These are phyloP conservation scores for Aspergillus taichungensis DNA, from an alignment of 495 filamentous ascomycete species.

Conservation along the genomic window DNA sequence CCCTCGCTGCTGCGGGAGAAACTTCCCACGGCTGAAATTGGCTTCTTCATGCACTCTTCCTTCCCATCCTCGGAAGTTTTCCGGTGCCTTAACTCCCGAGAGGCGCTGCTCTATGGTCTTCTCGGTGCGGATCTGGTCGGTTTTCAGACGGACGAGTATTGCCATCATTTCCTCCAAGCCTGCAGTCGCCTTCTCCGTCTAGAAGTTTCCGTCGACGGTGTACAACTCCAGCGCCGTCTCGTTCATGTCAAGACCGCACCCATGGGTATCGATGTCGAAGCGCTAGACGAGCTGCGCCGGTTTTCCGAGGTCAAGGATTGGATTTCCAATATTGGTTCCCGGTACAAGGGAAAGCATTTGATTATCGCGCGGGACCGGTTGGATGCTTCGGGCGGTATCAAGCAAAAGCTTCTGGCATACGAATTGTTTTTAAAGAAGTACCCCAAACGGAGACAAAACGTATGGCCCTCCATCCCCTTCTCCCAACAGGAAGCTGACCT, in stretches of 20 bases:
- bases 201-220: constrained; percentile 68
- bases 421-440: constrained; percentile 82
- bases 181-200: constrained; percentile 76
- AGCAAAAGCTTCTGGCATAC: constrained; percentile 79
- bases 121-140: constrained; percentile 82
- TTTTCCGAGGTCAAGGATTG: constrained; percentile 60
- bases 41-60: constrained; percentile 84
- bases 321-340: constrained; percentile 60
- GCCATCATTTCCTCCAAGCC: constrained; percentile 82
- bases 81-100: constrained; percentile 69
- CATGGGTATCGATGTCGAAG: constrained; percentile 56
- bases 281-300: constrained; percentile 53
- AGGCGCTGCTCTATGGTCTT: constrained; percentile 74
- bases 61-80: constrained; percentile 92
- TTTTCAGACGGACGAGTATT: constrained; percentile 86
- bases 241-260: constrained; percentile 55
- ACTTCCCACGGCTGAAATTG: constrained; percentile 74
- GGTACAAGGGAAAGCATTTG: constrained; percentile 69
- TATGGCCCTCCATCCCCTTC: constrained; percentile 11
- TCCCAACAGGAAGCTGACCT: neutral
- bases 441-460: constrained; percentile 71
- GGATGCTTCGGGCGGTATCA: constrained; percentile 74
- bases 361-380: constrained; percentile 85
- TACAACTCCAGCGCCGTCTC: constrained; percentile 75
- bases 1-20: constrained; percentile 72